Percentiles rank a stretch among this genome's conserved stretches.
Evolutionary conservation across 2,329 filamentous ascomycete genomes (phyloP).

Genomic region (Pseudocercospora musae): DNA sequence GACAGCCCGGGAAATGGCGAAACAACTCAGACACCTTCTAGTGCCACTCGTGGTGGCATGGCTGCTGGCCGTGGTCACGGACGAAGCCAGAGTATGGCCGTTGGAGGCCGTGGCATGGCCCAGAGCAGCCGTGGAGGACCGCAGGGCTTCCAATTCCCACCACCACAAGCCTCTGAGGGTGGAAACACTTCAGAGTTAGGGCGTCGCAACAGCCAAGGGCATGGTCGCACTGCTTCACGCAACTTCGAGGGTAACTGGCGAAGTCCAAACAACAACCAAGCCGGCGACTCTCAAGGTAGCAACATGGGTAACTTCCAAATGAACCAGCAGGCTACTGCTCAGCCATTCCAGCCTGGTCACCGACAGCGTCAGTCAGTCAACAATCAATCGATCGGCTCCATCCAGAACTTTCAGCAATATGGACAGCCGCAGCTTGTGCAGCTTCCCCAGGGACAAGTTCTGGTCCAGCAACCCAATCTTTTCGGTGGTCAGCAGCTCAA

Average conservation of each 20-base stretch:
- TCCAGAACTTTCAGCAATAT: slow-evolving; percentile 82
- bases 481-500: slow-evolving; percentile 83
- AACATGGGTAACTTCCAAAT: slow-evolving; percentile 64
- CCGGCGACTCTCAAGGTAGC: slow-evolving; percentile 44
- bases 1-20: slow-evolving; percentile 53
- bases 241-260: slow-evolving; percentile 99
- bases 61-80: slow-evolving; percentile 50
- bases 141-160: slow-evolving; percentile 68
- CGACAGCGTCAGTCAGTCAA: slow-evolving; percentile 80
- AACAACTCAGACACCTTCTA: slow-evolving; percentile 23
- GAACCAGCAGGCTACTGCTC: slow-evolving; percentile 65
- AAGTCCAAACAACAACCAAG: slow-evolving; percentile 61
- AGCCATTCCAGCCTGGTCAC: slow-evolving; percentile 88
- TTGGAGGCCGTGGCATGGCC: slow-evolving; percentile 64
- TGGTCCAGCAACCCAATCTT: slow-evolving; percentile 74
- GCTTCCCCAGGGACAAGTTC: slow-evolving; percentile 76
- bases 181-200: slow-evolving; percentile 61
- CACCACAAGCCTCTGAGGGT: slow-evolving; percentile 47
- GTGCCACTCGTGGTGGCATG: slow-evolving; percentile 33
- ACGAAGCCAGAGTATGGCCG: slow-evolving; percentile 87
- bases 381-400: slow-evolving; percentile 72
- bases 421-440: slow-evolving; percentile 86
- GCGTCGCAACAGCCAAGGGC: slow-evolving; percentile 73
- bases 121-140: slow-evolving; percentile 58
- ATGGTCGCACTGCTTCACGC: slow-evolving; percentile 77